These are phyloP conservation scores for Diaporthe eres DNA, from an alignment of 2,329 filamentous ascomycete genomes.

Conservation along the genomic window DNA sequence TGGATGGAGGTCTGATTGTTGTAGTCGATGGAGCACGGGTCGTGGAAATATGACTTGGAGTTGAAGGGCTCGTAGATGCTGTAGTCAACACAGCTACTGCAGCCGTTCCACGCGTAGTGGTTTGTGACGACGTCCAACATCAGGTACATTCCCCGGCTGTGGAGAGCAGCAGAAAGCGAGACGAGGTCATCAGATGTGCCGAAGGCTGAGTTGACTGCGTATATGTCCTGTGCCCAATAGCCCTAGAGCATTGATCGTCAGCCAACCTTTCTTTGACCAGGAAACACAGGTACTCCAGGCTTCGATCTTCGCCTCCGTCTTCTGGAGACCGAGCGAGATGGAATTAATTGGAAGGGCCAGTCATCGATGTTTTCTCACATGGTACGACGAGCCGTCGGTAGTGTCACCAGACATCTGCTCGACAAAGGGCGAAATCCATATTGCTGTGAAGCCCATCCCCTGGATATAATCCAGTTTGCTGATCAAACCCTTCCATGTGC, in stretches of 20 bases:
- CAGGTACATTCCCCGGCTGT: slow-evolving; percentile 64
- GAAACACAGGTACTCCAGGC: not conserved
- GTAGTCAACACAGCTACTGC: slow-evolving; percentile 65
- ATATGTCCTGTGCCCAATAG: slow-evolving; percentile 67
- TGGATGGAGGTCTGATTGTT: slow-evolving; percentile 56
- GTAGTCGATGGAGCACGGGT: slow-evolving; percentile 68
- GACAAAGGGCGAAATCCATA: slow-evolving; percentile 64
- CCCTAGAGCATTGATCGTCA: slow-evolving; percentile 54
- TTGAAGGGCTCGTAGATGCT: slow-evolving; percentile 68
- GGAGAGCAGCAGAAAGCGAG: slow-evolving; percentile 63
- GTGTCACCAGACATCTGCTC: slow-evolving; percentile 57
- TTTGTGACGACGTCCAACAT: slow-evolving; percentile 74
- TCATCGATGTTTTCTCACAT: slow-evolving; percentile 29
- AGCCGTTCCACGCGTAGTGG: slow-evolving; percentile 67
- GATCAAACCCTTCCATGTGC: slow-evolving; percentile 62
- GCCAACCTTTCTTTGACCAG: not conserved
- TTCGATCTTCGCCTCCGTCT: not conserved
- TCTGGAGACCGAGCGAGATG: not conserved
- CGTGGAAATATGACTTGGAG: slow-evolving; percentile 66
- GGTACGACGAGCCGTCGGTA: slow-evolving; percentile 51
- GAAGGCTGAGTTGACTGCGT: slow-evolving; percentile 63
- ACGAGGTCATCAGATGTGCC: slow-evolving; percentile 64
- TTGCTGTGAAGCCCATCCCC: slow-evolving; percentile 56
- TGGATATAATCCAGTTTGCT: slow-evolving; percentile 64
- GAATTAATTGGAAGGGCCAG: not conserved